These are phyloP conservation scores for Scenedesmus sp. DNA, from an alignment of 163 green algal genomes.

Conservation along the genomic window DNA sequence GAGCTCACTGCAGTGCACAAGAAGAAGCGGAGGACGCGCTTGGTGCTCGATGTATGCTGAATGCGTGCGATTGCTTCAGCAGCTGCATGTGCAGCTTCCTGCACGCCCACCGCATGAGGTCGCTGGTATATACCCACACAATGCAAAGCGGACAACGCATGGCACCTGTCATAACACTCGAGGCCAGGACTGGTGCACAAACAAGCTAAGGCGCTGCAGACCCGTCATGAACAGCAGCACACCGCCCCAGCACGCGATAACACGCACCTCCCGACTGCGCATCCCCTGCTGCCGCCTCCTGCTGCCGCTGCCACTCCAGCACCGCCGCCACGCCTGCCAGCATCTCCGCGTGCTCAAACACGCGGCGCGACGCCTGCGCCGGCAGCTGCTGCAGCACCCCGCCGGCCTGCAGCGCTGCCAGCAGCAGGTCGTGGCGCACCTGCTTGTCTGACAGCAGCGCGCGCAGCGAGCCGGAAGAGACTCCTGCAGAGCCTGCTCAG, in stretches of 20 bases:
- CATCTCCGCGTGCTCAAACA: conserved; percentile 49
- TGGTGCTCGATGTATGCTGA: background rate
- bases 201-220: no score
- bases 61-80: background rate
- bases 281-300: conserved; percentile 5
- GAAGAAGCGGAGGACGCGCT: background rate
- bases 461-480: background rate
- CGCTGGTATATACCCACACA: no score
- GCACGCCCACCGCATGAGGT: no score
- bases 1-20: background rate
- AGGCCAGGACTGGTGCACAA: no score
- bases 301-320: conserved; percentile 36
- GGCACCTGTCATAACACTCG: no score
- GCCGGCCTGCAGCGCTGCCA: conserved; percentile 34
- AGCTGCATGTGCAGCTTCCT: background rate
- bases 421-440: conserved; percentile 47
- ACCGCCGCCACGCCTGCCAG: conserved; percentile 36
- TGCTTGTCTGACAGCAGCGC: conserved; percentile 26
- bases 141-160: no score
- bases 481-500: background rate
- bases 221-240: background rate
- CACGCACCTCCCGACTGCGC: background rate
- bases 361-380: background rate
- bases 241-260: background rate
- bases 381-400: conserved; percentile 41